A percentile compares a stretch with the other conserved stretches of the same genome.
phyloP scores from a whole-genome alignment of 2,329 filamentous ascomycete genomes.

The Lecanicillium sp. region DNA sequence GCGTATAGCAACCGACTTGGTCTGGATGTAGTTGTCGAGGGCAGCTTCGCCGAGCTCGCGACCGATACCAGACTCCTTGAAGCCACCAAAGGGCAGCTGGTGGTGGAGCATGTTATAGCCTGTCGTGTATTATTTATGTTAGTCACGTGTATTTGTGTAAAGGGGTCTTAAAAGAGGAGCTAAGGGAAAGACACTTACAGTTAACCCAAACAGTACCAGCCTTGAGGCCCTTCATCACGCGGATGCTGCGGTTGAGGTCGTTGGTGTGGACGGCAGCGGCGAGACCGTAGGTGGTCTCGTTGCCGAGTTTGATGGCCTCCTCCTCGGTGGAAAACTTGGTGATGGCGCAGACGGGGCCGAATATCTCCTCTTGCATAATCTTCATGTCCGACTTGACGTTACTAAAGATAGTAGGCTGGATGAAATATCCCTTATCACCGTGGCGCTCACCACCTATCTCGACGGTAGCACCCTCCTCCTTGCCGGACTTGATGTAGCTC shows the following conservation, averaged over 20 bases:
- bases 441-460: constrained; percentile 39
- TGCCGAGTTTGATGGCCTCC: constrained; percentile 62
- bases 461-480: constrained; percentile 43
- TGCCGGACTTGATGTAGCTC: constrained; percentile 58
- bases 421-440: constrained; percentile 71
- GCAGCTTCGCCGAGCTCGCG: constrained; percentile 58
- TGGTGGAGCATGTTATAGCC: constrained; percentile 62
- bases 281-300: constrained; percentile 67
- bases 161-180: not conserved
- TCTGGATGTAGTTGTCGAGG: constrained; percentile 52
- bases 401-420: constrained; percentile 76
- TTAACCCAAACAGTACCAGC: constrained; percentile 53
- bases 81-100: constrained; percentile 56
- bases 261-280: constrained; percentile 70
- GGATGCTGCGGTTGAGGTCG: constrained; percentile 68
- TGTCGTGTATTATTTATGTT: constrained; percentile 20
- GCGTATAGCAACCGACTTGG: constrained; percentile 39
- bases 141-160: not conserved
- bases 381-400: constrained; percentile 71
- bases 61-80: constrained; percentile 64
- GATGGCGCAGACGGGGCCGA: constrained; percentile 71
- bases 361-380: constrained; percentile 81
- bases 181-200: constrained; percentile 17
- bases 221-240: constrained; percentile 61
- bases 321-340: constrained; percentile 72